Conservation (phyloP, 805 yeast species). For the Zygosaccharomyces bisporus region DNA sequence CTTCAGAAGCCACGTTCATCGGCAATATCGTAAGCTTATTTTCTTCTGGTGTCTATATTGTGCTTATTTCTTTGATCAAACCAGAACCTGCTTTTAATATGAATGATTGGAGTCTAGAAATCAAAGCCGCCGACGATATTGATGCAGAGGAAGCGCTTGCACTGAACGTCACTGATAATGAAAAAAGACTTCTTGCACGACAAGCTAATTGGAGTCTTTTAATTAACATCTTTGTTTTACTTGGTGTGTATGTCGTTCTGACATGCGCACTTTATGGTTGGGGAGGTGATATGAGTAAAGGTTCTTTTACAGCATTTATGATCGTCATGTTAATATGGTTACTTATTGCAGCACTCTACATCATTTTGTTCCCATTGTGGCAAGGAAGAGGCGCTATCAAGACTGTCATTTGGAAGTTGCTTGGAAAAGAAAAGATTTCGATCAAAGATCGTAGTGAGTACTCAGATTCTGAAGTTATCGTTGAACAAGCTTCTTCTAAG, state of each 20-base stretch:
- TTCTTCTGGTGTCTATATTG: conserved; percentile 32
- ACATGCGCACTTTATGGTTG: conserved; percentile 37
- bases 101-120: conserved; percentile 16
- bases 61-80: conserved; percentile 29
- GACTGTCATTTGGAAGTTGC: conserved; percentile 5
- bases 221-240: conserved; percentile 36
- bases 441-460: not conserved
- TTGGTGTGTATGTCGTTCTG: conserved; percentile 34
- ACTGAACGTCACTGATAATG: conserved; percentile 22
- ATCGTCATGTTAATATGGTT: conserved; percentile 40
- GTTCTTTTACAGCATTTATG: conserved; percentile 38
- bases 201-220: conserved; percentile 42
- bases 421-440: conserved; percentile 1
- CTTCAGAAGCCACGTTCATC: conserved; percentile 43
- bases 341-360: conserved; percentile 36
- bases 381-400: conserved; percentile 31
- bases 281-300: conserved; percentile 35
- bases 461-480: not conserved
- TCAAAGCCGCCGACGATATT: conserved; percentile 37
- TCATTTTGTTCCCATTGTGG: conserved; percentile 39
- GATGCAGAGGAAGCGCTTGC: conserved; percentile 35
- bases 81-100: conserved; percentile 37
- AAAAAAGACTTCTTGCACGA: conserved; percentile 28
- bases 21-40: conserved; percentile 43
- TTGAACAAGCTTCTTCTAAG: not conserved